These are phyloP conservation scores for Serpula lacrymans DNA, from an alignment of 768 basidiomycete species.

Conservation along the genomic window DNA sequence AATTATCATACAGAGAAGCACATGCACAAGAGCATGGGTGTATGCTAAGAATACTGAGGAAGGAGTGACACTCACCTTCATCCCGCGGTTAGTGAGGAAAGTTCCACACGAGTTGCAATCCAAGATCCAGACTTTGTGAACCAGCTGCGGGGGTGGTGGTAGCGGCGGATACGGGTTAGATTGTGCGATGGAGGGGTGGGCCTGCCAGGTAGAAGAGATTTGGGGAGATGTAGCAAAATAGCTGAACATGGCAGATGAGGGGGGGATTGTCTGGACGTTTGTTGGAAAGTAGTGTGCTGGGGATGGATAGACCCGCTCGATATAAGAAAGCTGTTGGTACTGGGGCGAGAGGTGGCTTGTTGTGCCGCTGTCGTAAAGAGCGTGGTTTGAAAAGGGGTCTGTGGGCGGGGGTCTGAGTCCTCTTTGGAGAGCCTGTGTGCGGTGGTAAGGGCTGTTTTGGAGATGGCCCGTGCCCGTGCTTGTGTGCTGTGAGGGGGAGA, in stretches of 20 bases:
- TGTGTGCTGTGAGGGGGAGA: conserved; percentile 7
- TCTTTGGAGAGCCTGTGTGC: conserved; percentile 13
- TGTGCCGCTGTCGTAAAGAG: conserved; percentile 21
- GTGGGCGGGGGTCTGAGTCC: conserved; percentile 14
- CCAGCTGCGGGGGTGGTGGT: conserved; percentile 40
- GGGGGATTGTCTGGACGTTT: conserved; percentile 8
- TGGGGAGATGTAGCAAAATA: conserved; percentile 21
- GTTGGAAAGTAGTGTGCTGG: conserved; percentile 7
- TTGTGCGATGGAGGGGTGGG: conserved; percentile 33
- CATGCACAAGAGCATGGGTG: conserved; percentile 1
- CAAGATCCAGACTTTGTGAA: conserved; percentile 78
- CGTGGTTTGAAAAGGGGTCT: conserved; percentile 15
- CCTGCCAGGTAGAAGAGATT: conserved; percentile 25
- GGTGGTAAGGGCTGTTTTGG: conserved; percentile 19
- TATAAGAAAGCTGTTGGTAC: conserved; percentile 7
- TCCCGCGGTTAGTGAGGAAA: conserved; percentile 80
- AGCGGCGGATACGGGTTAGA: conserved; percentile 40
- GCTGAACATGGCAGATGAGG: conserved; percentile 21
- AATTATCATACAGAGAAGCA: conserved; percentile 1
- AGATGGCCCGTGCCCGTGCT: conserved; percentile 7
- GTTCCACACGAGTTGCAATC: conserved; percentile 71
- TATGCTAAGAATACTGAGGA: conserved; percentile 2
- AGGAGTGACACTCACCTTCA: conserved; percentile 55
- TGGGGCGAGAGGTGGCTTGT: conserved; percentile 4
- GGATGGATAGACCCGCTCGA: conserved; percentile 15